Evolutionary conservation across 2,329 filamentous ascomycete species (phyloP).

Genomic region (Microsporum audouinii): DNA sequence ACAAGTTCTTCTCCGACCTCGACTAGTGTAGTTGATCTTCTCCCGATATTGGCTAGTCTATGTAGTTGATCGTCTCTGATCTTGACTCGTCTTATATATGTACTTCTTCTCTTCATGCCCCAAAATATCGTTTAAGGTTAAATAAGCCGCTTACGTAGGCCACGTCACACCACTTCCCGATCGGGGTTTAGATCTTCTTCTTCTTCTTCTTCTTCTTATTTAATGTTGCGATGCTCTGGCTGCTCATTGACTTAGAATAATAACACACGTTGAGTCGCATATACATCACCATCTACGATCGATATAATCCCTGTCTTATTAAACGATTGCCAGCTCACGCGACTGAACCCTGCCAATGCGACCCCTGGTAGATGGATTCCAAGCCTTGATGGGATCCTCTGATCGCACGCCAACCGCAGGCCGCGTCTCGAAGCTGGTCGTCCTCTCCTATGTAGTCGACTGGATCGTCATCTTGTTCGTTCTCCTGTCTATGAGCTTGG

Average conservation of each 20-base stretch:
- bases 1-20: constrained; percentile 47
- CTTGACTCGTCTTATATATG: no score
- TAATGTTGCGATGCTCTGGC: not conserved
- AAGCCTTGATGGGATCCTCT: constrained; percentile 5
- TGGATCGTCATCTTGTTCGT: constrained; percentile 56
- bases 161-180: not conserved
- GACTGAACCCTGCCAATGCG: not conserved
- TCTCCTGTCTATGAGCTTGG: not conserved
- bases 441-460: constrained; percentile 59
- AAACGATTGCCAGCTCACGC: not conserved
- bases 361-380: not conserved
- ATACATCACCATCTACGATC: not conserved
- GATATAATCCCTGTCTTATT: not conserved
- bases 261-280: not conserved
- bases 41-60: not conserved
- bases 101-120: no score
- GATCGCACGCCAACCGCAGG: constrained; percentile 6
- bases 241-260: not conserved
- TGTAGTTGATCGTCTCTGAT: no score
- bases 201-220: not conserved
- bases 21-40: constrained; percentile 39
- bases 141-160: not conserved
- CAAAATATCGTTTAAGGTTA: not conserved
- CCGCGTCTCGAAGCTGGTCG: constrained; percentile 39
- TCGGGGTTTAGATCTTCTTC: not conserved